Percentiles rank a stretch among this genome's conserved stretches.
Evolutionary conservation across 2,329 filamentous ascomycete genomes (phyloP).

Genomic region (Lojkania enalia): DNA sequence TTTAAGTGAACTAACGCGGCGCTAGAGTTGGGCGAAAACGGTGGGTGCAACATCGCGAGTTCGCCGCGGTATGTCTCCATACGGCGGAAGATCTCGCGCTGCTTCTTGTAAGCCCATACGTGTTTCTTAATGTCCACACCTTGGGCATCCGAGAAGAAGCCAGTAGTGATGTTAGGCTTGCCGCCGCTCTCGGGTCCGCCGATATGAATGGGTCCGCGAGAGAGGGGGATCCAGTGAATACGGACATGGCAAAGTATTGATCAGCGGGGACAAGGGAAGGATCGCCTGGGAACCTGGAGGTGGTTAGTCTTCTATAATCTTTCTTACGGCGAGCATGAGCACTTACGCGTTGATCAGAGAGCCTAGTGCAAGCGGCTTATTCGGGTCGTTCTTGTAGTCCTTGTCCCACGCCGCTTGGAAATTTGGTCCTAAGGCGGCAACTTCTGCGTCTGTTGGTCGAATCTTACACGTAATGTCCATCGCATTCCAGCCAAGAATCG

Average conservation of each 20-base stretch:
- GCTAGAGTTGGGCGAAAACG: conserved; percentile 50
- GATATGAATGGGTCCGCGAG: conserved; percentile 65
- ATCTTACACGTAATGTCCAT: conserved; percentile 62
- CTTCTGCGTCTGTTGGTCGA: conserved; percentile 58
- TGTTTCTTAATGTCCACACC: conserved; percentile 63
- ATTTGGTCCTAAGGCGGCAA: conserved; percentile 56
- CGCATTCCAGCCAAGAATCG: conserved; percentile 61
- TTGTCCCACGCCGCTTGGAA: conserved; percentile 60
- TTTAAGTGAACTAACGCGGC: conserved; percentile 41
- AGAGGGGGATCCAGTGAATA: conserved; percentile 64
- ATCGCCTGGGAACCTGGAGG: conserved; percentile 33
- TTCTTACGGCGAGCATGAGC: neutral
- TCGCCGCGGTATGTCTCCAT: conserved; percentile 55
- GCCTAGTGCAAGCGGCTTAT: conserved; percentile 56
- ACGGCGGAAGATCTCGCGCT: conserved; percentile 63
- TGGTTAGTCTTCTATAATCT: neutral
- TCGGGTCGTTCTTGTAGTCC: conserved; percentile 54
- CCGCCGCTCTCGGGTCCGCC: conserved; percentile 50
- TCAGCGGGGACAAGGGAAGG: conserved; percentile 39
- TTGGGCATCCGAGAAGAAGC: conserved; percentile 59
- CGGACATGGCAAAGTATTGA: conserved; percentile 58
- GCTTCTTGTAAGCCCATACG: conserved; percentile 66
- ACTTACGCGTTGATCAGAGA: conserved; percentile 44
- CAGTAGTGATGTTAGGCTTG: conserved; percentile 59
- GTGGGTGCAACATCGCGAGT: conserved; percentile 43